Base-by-base conservation (phyloP, 805 yeast genomes). In the Lachancea cidri region DNA sequence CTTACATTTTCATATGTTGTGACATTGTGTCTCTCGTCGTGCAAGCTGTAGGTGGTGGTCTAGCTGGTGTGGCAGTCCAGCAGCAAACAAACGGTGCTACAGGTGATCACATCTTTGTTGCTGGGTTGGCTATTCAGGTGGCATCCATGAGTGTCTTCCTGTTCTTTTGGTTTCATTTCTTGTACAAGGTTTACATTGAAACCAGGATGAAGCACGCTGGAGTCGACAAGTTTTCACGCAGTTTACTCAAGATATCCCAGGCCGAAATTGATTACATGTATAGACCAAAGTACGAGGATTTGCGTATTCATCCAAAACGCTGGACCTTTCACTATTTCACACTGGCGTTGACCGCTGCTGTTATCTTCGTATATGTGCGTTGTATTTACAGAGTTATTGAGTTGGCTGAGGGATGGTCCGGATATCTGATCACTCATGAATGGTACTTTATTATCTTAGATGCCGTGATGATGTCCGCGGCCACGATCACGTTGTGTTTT, bases 31-130 rank as follows among this genome's bases (percentile, higher is more conserved):
- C 88, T 16, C 66, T 86, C 46, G 63, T 76, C 1, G 55, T 86
- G 16, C 95, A 86, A 63, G 89, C 80, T 3, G 71, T 66, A 7
- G 95, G 95, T 34, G 95, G 95, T 53, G 93, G 82, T 39, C 61
- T 74, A 33, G 85, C 87, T 2, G 79, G 83, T 30, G 47, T 60
- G 2, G 69, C 76, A 0, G 57, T 71, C 5, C 46, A 60, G 6
- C 37, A 39, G 2, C 54, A 55, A 32, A 55, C 64, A 11, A 42
- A 54, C n/a, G 30, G 53, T 1, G 36, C 39, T 2, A 33, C 41
- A 3, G 66, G 66, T 38, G 54, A 48, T 7, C 48, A 55, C 33
- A 48, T 83, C 36, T 83, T 87, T 81, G 74, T 86, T 35, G 89
- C 74, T 2, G 96, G 96, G 5, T 69, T 88, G 36, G 82, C 81